phyloP scores from a whole-genome alignment of 495 filamentous ascomycete genomes.

The Cenococcum geophilum region DNA sequence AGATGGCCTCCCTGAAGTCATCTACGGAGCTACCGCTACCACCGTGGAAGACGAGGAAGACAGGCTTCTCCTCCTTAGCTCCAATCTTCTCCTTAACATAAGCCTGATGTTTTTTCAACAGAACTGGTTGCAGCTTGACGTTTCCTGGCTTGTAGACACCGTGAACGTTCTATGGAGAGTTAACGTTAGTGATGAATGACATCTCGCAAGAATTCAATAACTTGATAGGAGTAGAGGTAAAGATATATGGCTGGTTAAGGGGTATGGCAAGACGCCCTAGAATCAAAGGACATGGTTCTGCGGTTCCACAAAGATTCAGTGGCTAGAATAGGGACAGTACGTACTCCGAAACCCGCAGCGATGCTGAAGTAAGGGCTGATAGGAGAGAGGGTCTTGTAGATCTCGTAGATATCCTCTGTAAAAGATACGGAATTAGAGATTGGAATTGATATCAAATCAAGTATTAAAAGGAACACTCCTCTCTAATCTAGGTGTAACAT shows the following conservation, averaged over 20 bases:
- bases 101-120: slow-evolving; percentile 89
- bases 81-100: slow-evolving; percentile 71
- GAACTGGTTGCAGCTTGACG: slow-evolving; percentile 88
- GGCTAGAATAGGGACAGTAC: too few relatives aligned
- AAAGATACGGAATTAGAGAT: neutral
- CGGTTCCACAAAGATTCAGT: too few relatives aligned
- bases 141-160: slow-evolving; percentile 99
- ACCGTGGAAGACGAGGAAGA: slow-evolving; percentile 99
- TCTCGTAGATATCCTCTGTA: slow-evolving; percentile 75
- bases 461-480: too few relatives aligned
- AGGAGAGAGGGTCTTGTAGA: slow-evolving; percentile 71
- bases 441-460: neutral
- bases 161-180: slow-evolving; percentile 64
- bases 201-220: too few relatives aligned
- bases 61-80: slow-evolving; percentile 71
- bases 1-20: slow-evolving; percentile 82
- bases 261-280: too few relatives aligned
- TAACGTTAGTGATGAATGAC: too few relatives aligned
- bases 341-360: slow-evolving; percentile 81
- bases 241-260: too few relatives aligned
- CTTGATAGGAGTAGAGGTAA: too few relatives aligned
- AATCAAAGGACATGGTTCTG: too few relatives aligned
- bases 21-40: slow-evolving; percentile 84
- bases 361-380: slow-evolving; percentile 95
- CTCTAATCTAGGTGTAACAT: neutral